Evolutionary conservation across 495 filamentous ascomycete genomes (phyloP).

Genomic region (Pseudomonodictys pantanalensis): DNA sequence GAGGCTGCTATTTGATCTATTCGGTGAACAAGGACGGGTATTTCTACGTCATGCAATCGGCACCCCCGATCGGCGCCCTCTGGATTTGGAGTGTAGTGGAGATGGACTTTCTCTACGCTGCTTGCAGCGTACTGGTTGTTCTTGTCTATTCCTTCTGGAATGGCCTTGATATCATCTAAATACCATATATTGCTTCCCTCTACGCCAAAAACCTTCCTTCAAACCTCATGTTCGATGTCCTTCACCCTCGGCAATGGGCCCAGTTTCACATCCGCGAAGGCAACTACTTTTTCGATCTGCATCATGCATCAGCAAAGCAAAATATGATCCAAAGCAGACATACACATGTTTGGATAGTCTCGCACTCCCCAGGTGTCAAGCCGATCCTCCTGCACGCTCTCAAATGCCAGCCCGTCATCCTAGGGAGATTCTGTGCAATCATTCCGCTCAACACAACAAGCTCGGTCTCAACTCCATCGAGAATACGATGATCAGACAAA

Average conservation of each 20-base stretch:
- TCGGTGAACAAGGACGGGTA: slow-evolving; percentile 77
- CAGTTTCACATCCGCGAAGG: neutral
- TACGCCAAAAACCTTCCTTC: neutral
- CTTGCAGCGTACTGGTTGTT: slow-evolving; percentile 58
- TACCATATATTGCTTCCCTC: neutral
- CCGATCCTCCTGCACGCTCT: slow-evolving; percentile 5
- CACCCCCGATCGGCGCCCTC: slow-evolving; percentile 80
- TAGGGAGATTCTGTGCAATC: slow-evolving; percentile 10
- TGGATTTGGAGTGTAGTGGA: slow-evolving; percentile 96
- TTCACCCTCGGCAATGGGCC: slow-evolving; percentile 11
- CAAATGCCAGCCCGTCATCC: slow-evolving; percentile 10
- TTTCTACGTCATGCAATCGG: slow-evolving; percentile 86
- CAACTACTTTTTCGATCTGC: neutral
- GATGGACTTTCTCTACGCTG: slow-evolving; percentile 66
- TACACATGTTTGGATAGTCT: slow-evolving; percentile 1
- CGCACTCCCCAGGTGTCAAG: slow-evolving; percentile 1
- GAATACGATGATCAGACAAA: neutral
- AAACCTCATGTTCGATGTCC: slow-evolving; percentile 16
- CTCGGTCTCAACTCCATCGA: slow-evolving; percentile 8
- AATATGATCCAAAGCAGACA: neutral
- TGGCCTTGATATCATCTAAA: slow-evolving; percentile 57
- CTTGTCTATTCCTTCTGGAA: slow-evolving; percentile 66
- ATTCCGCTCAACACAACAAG: slow-evolving; percentile 7
- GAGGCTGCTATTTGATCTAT: slow-evolving; percentile 75
- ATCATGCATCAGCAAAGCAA: neutral